phyloP scores from a whole-genome alignment of 2,329 filamentous ascomycete genomes.

The Penicillium vulpinum region DNA sequence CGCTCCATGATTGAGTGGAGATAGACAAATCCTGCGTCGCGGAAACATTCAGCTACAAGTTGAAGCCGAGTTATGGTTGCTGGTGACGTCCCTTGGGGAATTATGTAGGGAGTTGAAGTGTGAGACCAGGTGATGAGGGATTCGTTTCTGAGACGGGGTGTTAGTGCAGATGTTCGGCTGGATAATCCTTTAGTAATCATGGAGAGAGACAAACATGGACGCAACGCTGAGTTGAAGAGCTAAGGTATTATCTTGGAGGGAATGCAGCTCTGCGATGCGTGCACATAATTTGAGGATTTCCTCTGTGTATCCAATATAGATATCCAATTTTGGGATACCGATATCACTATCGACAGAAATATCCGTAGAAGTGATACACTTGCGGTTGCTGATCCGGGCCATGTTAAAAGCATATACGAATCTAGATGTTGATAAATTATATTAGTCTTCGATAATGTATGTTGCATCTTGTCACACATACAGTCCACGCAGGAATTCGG shows the following conservation, averaged over 20 bases:
- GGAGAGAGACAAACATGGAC: constrained; percentile 28
- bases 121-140: constrained; percentile 35
- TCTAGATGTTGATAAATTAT: constrained; percentile 22
- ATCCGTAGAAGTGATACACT: constrained; percentile 19
- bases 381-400: constrained; percentile 36
- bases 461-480: constrained; percentile 18
- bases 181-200: background rate
- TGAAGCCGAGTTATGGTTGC: constrained; percentile 32
- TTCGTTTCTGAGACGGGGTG: constrained; percentile 27
- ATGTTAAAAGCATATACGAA: constrained; percentile 38
- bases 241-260: constrained; percentile 19
- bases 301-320: constrained; percentile 42
- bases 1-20: constrained; percentile 38
- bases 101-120: constrained; percentile 28
- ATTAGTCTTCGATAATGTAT: background rate
- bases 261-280: constrained; percentile 34
- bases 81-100: constrained; percentile 32
- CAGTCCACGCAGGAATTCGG: constrained; percentile 38
- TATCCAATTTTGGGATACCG: constrained; percentile 34
- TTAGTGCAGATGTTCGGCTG: background rate
- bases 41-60: constrained; percentile 41
- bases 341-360: constrained; percentile 24
- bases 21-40: constrained; percentile 39
- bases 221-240: constrained; percentile 29
- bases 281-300: constrained; percentile 37